A percentile compares a stretch with the other conserved stretches of the same genome.
Evolutionary conservation across 2,329 filamentous ascomycete species (phyloP).

Genomic region (Talaromyces pinophilus): DNA sequence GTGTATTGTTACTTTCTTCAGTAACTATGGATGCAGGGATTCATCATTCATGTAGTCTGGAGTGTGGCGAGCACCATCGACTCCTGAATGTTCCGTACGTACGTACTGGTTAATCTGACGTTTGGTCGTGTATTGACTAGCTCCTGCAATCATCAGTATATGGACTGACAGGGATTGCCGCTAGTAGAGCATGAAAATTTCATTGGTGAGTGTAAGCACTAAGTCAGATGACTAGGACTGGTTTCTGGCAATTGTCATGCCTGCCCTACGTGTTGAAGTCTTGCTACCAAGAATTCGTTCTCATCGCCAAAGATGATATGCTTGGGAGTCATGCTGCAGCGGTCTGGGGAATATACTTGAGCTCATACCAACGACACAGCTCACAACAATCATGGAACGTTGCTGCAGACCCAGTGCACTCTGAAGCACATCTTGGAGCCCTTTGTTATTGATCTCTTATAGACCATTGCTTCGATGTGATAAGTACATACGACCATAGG

Average conservation of each 20-base stretch:
- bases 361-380: background rate
- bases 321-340: background rate
- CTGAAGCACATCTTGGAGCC: background rate
- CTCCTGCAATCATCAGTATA: background rate
- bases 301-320: background rate
- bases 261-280: background rate
- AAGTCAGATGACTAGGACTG: background rate
- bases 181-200: background rate
- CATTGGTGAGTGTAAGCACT: background rate
- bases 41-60: background rate
- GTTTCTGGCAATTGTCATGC: background rate
- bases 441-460: background rate
- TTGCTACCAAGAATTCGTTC: background rate
- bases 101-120: background rate
- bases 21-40: background rate
- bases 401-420: background rate
- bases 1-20: background rate
- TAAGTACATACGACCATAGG: conserved; percentile 2
- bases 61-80: background rate
- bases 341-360: background rate
- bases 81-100: background rate
- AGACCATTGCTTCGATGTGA: fast-evolving
- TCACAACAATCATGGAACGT: background rate
- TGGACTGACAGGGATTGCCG: background rate
- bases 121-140: background rate